A percentile compares a stretch with the other conserved stretches of the same genome.
phyloP scores from a whole-genome alignment of 352 stramenopile genomes.

The Aphanomyces invadans region DNA sequence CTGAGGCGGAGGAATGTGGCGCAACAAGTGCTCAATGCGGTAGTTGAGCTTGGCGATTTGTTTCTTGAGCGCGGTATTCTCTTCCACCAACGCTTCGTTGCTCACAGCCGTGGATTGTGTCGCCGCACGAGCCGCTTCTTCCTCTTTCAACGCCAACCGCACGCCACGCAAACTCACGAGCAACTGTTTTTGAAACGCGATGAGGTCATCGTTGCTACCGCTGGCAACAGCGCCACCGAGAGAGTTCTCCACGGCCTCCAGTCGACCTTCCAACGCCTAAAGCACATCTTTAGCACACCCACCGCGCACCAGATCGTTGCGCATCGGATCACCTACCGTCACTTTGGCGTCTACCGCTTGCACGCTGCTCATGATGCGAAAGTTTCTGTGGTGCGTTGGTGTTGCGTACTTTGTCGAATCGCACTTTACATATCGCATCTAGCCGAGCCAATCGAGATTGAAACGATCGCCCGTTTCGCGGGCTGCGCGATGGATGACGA shows the following conservation, averaged over 20 bases:
- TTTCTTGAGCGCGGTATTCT: constrained; percentile 56
- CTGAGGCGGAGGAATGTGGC: constrained; percentile 35
- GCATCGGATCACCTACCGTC: background rate
- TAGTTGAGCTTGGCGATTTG: constrained; percentile 77
- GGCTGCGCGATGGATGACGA: constrained; percentile 4
- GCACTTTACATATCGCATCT: background rate
- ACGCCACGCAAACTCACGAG: constrained; percentile 38
- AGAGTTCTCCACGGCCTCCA: constrained; percentile 8
- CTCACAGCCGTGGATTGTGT: background rate
- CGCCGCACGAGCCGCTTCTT: background rate
- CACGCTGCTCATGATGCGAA: background rate
- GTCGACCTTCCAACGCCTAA: background rate
- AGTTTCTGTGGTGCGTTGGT: background rate
- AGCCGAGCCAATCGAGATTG: background rate
- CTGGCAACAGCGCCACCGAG: background rate
- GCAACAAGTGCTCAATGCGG: constrained; percentile 64
- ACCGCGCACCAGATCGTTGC: too few relatives aligned
- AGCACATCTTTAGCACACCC: background rate
- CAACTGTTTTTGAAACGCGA: constrained; percentile 5
- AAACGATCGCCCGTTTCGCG: too few relatives aligned
- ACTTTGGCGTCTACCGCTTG: background rate
- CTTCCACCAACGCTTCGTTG: constrained; percentile 23
- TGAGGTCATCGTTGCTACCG: background rate
- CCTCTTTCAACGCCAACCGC: constrained; percentile 41
- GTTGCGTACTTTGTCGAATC: background rate